These are phyloP conservation scores for Fusarium sp. DNA, from an alignment of 2,329 filamentous ascomycete genomes.

Conservation along the genomic window DNA sequence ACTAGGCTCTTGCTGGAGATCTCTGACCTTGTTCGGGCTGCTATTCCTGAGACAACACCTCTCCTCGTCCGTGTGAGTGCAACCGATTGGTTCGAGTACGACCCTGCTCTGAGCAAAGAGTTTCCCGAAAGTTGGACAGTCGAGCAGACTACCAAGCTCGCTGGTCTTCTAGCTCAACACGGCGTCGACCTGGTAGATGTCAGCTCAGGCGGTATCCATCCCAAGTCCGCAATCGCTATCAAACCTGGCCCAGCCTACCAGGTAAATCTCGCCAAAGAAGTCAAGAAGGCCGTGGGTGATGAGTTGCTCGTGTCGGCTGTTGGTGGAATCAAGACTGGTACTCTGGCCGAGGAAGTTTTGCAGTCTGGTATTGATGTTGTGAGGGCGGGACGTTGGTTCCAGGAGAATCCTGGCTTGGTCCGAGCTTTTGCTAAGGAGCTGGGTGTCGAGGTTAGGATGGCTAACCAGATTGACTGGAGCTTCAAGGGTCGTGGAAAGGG, in stretches of 20 bases:
- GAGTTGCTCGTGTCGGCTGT: slow-evolving; percentile 59
- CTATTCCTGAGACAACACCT: slow-evolving; percentile 74
- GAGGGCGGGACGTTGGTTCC: slow-evolving; percentile 63
- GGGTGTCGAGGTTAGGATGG: slow-evolving; percentile 56
- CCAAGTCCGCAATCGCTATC: slow-evolving; percentile 64
- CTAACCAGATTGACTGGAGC: slow-evolving; percentile 66
- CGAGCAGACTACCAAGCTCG: slow-evolving; percentile 71
- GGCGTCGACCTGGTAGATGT: slow-evolving; percentile 83
- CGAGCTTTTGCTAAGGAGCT: slow-evolving; percentile 66
- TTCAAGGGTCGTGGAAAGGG: slow-evolving; percentile 53
- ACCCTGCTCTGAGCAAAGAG: slow-evolving; percentile 57
- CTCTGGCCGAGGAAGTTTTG: slow-evolving; percentile 60
- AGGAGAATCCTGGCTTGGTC: slow-evolving; percentile 67
- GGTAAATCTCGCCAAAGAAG: slow-evolving; percentile 72
- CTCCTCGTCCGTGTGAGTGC: slow-evolving; percentile 78
- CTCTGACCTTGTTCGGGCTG: slow-evolving; percentile 69
- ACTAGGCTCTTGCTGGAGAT: slow-evolving; percentile 74
- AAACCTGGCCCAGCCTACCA: slow-evolving; percentile 68
- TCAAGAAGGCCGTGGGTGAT: slow-evolving; percentile 77
- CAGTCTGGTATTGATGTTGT: slow-evolving; percentile 60
- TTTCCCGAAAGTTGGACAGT: slow-evolving; percentile 70
- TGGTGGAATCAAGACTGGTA: slow-evolving; percentile 58
- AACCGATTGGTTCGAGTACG: slow-evolving; percentile 78
- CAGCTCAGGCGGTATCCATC: slow-evolving; percentile 73
- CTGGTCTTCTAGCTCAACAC: slow-evolving; percentile 68